A percentile compares a stretch with the other conserved stretches of the same genome.
Conservation (phyloP, 2,329 filamentous ascomycete genomes). For the Aspergillus sojae region DNA sequence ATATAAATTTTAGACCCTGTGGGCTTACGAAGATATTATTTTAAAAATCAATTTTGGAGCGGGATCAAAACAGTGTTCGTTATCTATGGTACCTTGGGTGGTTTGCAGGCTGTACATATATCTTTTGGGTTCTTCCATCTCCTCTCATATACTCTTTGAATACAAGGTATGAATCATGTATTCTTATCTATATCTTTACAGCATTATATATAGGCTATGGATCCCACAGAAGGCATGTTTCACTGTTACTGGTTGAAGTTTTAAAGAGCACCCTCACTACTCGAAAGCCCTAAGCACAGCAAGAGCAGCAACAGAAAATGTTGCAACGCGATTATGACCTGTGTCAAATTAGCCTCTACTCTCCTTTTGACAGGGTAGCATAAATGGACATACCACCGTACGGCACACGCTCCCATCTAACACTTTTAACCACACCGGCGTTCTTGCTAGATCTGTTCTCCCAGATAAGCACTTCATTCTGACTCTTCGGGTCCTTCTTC, state of each 20-base stretch:
- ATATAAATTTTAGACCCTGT: constrained; percentile 24
- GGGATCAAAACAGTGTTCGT: constrained; percentile 13
- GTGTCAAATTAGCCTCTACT: constrained; percentile 3
- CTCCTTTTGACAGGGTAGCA: background rate
- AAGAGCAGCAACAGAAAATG: constrained; percentile 41
- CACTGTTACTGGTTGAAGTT: background rate
- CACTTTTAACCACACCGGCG: constrained; percentile 35
- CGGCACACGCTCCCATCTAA: constrained; percentile 47
- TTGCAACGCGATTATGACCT: constrained; percentile 47
- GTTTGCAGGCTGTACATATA: constrained; percentile 22
- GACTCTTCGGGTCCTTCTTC: constrained; percentile 31
- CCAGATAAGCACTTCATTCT: constrained; percentile 42
- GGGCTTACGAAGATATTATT: constrained; percentile 18
- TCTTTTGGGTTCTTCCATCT: constrained; percentile 13
- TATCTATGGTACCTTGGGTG: background rate
- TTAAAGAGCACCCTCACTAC: constrained; percentile 16
- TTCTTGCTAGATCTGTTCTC: constrained; percentile 29
- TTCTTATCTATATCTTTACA: background rate
- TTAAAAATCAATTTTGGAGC: constrained; percentile 12
- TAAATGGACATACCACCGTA: constrained; percentile 44
- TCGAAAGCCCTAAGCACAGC: constrained; percentile 44
- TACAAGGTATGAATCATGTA: background rate
- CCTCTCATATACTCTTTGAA: constrained; percentile 18
- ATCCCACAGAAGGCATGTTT: background rate
- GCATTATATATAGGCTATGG: background rate